phyloP scores from a whole-genome alignment of 345 rosid genomes.

The Angophora floribunda region DNA sequence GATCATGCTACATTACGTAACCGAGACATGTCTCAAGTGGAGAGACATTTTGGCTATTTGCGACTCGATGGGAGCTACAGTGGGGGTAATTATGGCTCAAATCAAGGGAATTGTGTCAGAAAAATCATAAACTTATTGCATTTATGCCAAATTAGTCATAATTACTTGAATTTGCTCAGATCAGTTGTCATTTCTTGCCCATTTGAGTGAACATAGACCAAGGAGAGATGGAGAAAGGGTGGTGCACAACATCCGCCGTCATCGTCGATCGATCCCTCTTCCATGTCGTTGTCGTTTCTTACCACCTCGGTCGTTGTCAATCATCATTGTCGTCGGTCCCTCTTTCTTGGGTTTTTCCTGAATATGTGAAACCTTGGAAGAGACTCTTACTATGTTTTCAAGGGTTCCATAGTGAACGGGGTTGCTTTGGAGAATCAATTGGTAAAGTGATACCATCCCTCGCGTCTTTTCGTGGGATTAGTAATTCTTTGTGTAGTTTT shows the following conservation, averaged over 20 bases:
- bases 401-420: not conserved
- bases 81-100: not conserved
- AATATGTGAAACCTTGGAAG: not conserved
- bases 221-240: not conserved
- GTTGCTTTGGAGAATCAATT: not conserved
- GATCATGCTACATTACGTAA: too few species aligned
- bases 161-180: not conserved
- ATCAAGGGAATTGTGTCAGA: not conserved
- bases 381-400: not conserved
- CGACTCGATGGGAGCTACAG: not conserved
- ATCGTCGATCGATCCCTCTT: not conserved
- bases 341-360: not conserved
- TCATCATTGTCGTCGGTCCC: not conserved
- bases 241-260: not conserved
- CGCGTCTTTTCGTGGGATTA: not conserved
- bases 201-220: not conserved
- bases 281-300: not conserved
- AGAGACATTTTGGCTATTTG: not conserved
- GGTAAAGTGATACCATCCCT: not conserved
- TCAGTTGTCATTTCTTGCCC: not conserved
- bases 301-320: rapidly evolving
- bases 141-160: too few species aligned
- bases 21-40: not conserved
- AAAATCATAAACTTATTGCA: too few species aligned
- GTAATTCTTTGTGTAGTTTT: not conserved